These are phyloP conservation scores for Pythium phragmiticola DNA, from an alignment of 352 stramenopile species.

Conservation along the genomic window DNA sequence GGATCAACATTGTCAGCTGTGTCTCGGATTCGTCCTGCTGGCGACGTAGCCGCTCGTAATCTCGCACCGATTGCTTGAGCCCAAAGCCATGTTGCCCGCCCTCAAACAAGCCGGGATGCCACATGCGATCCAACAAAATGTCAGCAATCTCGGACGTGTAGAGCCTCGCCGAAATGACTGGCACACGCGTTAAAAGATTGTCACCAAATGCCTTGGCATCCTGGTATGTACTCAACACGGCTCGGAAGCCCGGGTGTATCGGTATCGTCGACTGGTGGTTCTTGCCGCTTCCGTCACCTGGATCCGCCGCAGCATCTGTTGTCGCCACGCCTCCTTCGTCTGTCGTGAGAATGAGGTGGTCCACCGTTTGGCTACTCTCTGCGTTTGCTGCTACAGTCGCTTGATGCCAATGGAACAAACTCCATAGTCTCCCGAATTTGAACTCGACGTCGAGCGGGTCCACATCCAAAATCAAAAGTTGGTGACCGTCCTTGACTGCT, in stretches of 20 bases:
- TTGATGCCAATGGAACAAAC: conserved; percentile 36
- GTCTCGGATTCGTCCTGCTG: conserved; percentile 24
- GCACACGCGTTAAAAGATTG: conserved; percentile 25
- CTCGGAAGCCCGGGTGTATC: conserved; percentile 40
- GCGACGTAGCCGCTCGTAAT: conserved; percentile 25
- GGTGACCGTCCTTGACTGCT: conserved; percentile 45
- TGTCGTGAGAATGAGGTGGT: conserved; percentile 4
- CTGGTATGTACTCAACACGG: conserved; percentile 42
- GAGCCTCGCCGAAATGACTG: conserved; percentile 34
- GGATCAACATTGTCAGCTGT: conserved; percentile 40
- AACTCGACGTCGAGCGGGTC: conserved; percentile 39
- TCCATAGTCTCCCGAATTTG: conserved; percentile 16
- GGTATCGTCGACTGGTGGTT: conserved; percentile 21
- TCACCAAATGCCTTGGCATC: conserved; percentile 41
- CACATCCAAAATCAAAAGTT: conserved; percentile 60
- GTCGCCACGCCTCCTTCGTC: neutral
- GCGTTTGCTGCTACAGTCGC: neutral
- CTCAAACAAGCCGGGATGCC: conserved; percentile 27
- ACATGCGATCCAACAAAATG: conserved; percentile 51
- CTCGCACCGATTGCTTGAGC: conserved; percentile 35
- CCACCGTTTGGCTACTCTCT: neutral
- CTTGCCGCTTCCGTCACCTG: neutral
- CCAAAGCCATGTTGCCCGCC: conserved; percentile 17
- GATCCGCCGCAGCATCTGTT: neutral
- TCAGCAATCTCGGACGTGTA: conserved; percentile 33